A percentile compares a stretch with the other conserved stretches of the same genome.
Evolutionary conservation across 2,329 filamentous ascomycete species (phyloP).

Genomic region (Thielaviopsis populi): DNA sequence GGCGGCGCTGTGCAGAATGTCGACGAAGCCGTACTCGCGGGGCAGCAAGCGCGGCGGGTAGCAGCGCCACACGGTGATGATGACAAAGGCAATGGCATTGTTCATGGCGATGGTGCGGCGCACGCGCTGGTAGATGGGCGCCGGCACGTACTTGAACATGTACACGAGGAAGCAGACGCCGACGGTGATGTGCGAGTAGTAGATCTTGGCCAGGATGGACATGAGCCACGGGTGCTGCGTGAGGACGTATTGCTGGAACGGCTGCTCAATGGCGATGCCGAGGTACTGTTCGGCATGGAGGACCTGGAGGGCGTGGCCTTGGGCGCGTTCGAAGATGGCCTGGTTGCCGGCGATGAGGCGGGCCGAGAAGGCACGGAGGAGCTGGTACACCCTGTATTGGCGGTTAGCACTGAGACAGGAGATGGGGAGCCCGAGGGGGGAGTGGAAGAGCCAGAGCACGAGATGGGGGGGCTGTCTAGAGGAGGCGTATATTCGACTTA

Average conservation of each 20-base stretch:
- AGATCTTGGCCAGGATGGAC: conserved; percentile 28
- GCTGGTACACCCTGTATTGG: conserved; percentile 28
- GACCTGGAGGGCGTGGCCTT: conserved; percentile 28
- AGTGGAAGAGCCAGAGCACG: neutral
- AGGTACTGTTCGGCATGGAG: conserved; percentile 26
- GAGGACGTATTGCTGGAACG: conserved; percentile 28
- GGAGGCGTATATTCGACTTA: too few species aligned
- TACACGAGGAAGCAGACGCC: conserved; percentile 34
- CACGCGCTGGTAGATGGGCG: conserved; percentile 27
- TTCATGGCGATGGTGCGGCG: conserved; percentile 34
- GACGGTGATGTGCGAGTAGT: conserved; percentile 32
- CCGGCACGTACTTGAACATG: conserved; percentile 31
- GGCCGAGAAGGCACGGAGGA: conserved; percentile 30
- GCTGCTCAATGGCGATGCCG: conserved; percentile 28
- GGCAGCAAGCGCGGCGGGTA: conserved; percentile 35
- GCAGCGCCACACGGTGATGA: conserved; percentile 34
- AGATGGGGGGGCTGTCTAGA: too few species aligned
- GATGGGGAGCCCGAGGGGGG: neutral
- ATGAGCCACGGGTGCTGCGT: conserved; percentile 25
- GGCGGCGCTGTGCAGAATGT: conserved; percentile 28
- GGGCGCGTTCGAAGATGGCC: conserved; percentile 26
- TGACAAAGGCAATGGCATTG: conserved; percentile 33
- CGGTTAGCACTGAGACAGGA: too few species aligned
- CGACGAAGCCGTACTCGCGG: conserved; percentile 31
- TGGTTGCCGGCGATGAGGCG: conserved; percentile 27